Evolutionary conservation across 176 grass and related monocot genomes (phyloP).

Genomic region (Guadua angustifolia): DNA sequence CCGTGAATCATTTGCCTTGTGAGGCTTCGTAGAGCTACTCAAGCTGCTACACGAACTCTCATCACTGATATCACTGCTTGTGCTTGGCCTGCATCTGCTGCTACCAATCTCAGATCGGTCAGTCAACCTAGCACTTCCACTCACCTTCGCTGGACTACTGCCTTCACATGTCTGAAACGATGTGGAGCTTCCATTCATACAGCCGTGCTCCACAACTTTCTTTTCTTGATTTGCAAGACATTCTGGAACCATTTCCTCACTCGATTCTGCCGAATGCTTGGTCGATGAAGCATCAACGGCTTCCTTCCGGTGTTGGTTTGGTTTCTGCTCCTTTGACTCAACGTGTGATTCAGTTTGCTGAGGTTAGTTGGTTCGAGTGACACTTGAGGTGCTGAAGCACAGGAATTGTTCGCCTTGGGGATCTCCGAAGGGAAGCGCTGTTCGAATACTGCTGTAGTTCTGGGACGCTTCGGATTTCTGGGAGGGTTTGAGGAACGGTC

Average conservation of each 20-base stretch:
- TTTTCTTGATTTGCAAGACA: constrained; percentile 28
- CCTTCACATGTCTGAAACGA: constrained; percentile 48
- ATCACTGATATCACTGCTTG: constrained; percentile 63
- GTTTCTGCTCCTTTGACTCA: constrained; percentile 34
- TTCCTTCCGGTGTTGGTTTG: constrained; percentile 34
- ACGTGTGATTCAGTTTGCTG: constrained; percentile 28
- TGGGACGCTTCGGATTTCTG: constrained; percentile 39
- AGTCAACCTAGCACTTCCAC: constrained; percentile 44
- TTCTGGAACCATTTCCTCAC: constrained; percentile 19
- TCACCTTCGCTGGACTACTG: constrained; percentile 38
- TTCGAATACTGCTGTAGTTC: constrained; percentile 28
- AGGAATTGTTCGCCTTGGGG: constrained; percentile 27
- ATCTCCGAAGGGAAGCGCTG: constrained; percentile 28
- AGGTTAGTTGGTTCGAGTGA: constrained; percentile 9
- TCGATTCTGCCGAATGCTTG: constrained; percentile 5
- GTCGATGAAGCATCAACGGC: constrained; percentile 30
- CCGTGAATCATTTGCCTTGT: constrained; percentile 57
- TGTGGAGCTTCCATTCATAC: constrained; percentile 36
- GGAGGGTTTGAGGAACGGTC: constrained; percentile 16
- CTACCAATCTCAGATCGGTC: constrained; percentile 45
- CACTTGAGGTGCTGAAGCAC: not conserved
- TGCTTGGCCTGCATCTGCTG: constrained; percentile 55
- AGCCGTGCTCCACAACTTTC: constrained; percentile 26
- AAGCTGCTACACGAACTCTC: constrained; percentile 68
- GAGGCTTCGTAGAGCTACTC: constrained; percentile 57